phyloP scores from a whole-genome alignment of 1,139 yeast genomes.

The Arxiozyma telluris region DNA sequence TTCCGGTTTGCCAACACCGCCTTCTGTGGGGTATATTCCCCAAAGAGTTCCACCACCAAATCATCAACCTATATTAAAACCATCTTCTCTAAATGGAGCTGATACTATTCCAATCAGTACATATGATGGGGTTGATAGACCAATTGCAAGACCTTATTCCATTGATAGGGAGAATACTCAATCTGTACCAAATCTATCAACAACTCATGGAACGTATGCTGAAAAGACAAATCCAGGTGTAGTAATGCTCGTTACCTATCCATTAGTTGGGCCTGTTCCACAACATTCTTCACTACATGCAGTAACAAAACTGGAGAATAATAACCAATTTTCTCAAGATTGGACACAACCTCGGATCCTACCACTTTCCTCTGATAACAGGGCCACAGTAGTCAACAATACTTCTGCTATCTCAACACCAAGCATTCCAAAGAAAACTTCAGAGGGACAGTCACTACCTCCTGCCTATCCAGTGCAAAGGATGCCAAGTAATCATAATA shows the following conservation, averaged over 20 bases:
- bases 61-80: constrained; percentile 3
- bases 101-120: not conserved
- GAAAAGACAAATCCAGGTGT: not conserved
- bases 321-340: not conserved
- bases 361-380: not conserved
- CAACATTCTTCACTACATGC: not conserved
- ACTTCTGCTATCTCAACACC: not conserved
- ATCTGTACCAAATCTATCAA: not conserved
- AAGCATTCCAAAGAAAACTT: not conserved
- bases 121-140: not conserved
- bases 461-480: not conserved
- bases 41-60: not conserved
- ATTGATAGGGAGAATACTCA: not conserved
- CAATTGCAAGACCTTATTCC: not conserved
- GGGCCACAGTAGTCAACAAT: not conserved
- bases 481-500: not conserved
- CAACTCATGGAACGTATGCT: not conserved
- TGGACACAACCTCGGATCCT: not conserved
- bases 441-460: not conserved
- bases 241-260: not conserved
- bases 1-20: not conserved
- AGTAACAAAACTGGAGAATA: not conserved
- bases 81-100: not conserved
- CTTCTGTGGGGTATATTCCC: not conserved
- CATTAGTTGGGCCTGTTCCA: not conserved